Percentiles rank a stretch among this genome's conserved stretches.
Evolutionary conservation across 805 yeast genomes (phyloP).

Genomic region (Candida ipomoeae): DNA sequence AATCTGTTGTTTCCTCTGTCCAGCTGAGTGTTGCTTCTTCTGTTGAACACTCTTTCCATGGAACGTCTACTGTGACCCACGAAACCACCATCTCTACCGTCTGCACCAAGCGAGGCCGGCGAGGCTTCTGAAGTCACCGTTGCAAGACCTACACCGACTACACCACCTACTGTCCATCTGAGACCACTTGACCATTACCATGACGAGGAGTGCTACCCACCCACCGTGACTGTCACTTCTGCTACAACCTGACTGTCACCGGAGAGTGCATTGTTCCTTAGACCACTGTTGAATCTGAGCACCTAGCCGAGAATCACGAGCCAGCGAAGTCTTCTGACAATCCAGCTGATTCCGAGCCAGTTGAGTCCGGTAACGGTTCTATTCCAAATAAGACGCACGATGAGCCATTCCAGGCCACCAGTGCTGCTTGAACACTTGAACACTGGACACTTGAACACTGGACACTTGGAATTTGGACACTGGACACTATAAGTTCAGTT

Average conservation of each 20-base stretch:
- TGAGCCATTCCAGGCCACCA: too few relatives aligned
- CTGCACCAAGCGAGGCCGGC: background rate
- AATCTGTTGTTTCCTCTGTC: background rate
- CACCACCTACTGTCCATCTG: conserved; percentile 32
- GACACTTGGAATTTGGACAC: too few relatives aligned
- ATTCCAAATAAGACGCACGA: too few relatives aligned
- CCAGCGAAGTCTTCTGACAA: too few relatives aligned
- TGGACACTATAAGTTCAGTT: too few relatives aligned
- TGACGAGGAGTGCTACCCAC: conserved; percentile 22
- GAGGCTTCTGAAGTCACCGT: conserved; percentile 14
- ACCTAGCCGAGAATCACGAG: too few relatives aligned
- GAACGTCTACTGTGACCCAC: background rate
- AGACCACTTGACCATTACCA: conserved; percentile 30
- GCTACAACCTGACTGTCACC: conserved; percentile 30
- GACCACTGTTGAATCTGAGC: background rate
- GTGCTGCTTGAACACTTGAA: too few relatives aligned
- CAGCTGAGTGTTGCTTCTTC: too few relatives aligned
- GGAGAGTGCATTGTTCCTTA: conserved; percentile 24
- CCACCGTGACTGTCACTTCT: conserved; percentile 21
- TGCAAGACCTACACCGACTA: conserved; percentile 21
- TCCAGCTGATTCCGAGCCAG: too few relatives aligned
- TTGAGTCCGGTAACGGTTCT: too few relatives aligned
- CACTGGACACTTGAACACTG: too few relatives aligned
- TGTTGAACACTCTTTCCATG: background rate
- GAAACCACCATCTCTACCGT: background rate